Base-by-base conservation (phyloP, 2,329 filamentous ascomycete species). In the Fusarium sp. region DNA sequence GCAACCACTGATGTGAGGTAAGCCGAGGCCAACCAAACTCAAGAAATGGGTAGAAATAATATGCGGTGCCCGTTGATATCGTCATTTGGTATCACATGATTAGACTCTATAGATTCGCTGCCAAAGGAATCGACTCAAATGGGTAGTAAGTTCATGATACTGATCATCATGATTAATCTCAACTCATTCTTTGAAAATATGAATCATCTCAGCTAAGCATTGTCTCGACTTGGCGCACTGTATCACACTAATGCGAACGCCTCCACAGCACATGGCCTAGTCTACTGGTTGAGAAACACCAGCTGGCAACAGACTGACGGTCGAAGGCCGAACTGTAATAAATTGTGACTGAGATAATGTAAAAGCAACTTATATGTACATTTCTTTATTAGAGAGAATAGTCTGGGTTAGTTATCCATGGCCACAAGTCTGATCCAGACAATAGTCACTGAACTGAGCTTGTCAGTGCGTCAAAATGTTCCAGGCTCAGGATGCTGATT, bases 211-310 rank as follows among this genome's bases (percentile, higher is more conserved):
- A 47, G 58, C 35, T 60, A 72, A 61, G 60, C 67, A 61, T 46
- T 61, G 57, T 54, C 49, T 50, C 30, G 35, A 61, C 42, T 44
- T 60, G 52, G 50, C 50, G 59, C 40, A 71, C 60, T 40, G 46
- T 69, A 44, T 59, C 53, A 54, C 61, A 75, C 73, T 74, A 73
- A 68, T 46, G 69, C 72, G 67, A 78, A 78, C 75, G 43, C 72
- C 75, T 75, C 65, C 61, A 28, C 30, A 46, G 47, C 74, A 76
- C 65, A 67, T 71, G 69, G 68, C 50, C 44, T 57, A 58, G 49
- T 64, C 58, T 62, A 77, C 75, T 77, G 74, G 72, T 58, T 54
- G 60, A 61, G 47, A 67, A 28, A 40, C 53, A 25, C 59, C 49
- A 49, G 42, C 30, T 42, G 49, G 49, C 59, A 46, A 65, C 28